Conservation (phyloP, 2,329 filamentous ascomycete genomes). For the Phaeosphaeriaceae sp. region DNA sequence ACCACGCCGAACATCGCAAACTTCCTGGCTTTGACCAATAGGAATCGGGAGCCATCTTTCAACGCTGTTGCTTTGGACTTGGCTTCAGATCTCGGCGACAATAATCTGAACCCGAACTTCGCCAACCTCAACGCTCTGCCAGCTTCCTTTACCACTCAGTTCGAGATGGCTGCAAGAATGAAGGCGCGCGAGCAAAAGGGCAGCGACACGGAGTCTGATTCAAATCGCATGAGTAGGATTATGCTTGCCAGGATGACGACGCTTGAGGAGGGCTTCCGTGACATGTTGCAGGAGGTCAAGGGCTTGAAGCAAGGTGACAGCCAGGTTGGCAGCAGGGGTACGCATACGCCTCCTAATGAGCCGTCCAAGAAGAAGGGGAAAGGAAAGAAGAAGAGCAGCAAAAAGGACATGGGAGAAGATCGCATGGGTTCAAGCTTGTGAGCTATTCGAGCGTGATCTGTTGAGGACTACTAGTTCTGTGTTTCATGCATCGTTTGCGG, state of each 20-base stretch:
- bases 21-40: conserved; percentile 60
- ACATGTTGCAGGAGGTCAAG: conserved; percentile 83
- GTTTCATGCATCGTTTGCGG: not conserved
- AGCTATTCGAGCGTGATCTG: not conserved
- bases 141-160: conserved; percentile 79
- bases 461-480: not conserved
- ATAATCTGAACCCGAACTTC: conserved; percentile 64
- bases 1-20: conserved; percentile 64
- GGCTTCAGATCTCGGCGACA: conserved; percentile 75
- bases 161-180: conserved; percentile 45
- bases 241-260: conserved; percentile 92
- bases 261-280: conserved; percentile 87
- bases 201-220: conserved; percentile 42
- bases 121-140: conserved; percentile 71
- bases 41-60: conserved; percentile 66
- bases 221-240: conserved; percentile 67
- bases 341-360: conserved; percentile 38
- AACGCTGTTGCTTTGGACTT: conserved; percentile 70
- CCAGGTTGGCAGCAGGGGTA: conserved; percentile 33
- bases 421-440: conserved; percentile 39
- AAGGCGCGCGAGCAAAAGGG: conserved; percentile 28
- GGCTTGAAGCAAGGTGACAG: conserved; percentile 59
- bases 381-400: conserved; percentile 37
- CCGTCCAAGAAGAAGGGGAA: conserved; percentile 36
- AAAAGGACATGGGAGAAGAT: conserved; percentile 25